phyloP scores from a whole-genome alignment of 2,329 filamentous ascomycete genomes.

The Pseudocercospora crystallina region DNA sequence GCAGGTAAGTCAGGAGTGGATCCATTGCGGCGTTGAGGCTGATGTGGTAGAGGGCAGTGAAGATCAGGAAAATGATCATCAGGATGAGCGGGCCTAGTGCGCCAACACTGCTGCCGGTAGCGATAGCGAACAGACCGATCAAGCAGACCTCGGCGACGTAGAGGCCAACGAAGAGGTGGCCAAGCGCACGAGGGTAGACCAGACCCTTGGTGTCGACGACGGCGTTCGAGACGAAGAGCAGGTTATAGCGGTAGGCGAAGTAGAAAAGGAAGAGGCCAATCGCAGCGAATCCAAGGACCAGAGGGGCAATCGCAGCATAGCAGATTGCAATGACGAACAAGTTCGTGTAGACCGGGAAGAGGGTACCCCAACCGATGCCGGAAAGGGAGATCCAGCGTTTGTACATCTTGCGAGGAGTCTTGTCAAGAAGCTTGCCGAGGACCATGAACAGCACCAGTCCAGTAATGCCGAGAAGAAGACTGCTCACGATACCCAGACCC shows the following conservation, averaged over 20 bases:
- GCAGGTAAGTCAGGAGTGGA: constrained; percentile 76
- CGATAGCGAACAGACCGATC: constrained; percentile 77
- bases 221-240: constrained; percentile 82
- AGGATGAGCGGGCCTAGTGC: constrained; percentile 67
- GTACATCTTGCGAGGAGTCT: constrained; percentile 78
- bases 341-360: constrained; percentile 78
- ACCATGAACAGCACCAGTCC: constrained; percentile 74
- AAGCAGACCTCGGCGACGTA: constrained; percentile 78
- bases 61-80: constrained; percentile 73
- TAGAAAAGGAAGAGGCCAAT: constrained; percentile 80
- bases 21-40: constrained; percentile 70
- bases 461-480: constrained; percentile 69
- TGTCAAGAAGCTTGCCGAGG: constrained; percentile 71
- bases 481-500: constrained; percentile 75
- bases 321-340: constrained; percentile 72
- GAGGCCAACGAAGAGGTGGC: constrained; percentile 79
- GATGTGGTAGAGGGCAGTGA: constrained; percentile 74
- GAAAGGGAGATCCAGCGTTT: constrained; percentile 71
- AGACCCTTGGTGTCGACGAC: constrained; percentile 84
- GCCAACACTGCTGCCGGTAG: constrained; percentile 51
- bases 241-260: constrained; percentile 83
- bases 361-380: constrained; percentile 78
- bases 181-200: constrained; percentile 81
- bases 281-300: constrained; percentile 79
- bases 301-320: constrained; percentile 82